Evolutionary conservation across 2,329 filamentous ascomycete genomes (phyloP).

Genomic region (Talaromyces pinophilus): DNA sequence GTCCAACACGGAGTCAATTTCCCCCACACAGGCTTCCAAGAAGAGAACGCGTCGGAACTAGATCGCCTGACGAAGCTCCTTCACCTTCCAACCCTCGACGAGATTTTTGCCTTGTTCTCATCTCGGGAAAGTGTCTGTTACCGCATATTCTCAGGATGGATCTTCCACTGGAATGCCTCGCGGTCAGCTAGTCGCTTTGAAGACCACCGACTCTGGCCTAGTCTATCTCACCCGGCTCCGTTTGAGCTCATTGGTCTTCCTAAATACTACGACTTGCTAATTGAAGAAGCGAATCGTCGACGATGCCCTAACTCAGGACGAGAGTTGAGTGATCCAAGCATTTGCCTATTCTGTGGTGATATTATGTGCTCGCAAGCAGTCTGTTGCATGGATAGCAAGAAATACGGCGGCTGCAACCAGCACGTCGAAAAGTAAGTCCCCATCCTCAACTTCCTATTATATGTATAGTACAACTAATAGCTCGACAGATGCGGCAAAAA

Average conservation of each 20-base stretch:
- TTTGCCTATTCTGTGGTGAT: slow-evolving; percentile 95
- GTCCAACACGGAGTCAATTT: slow-evolving; percentile 89
- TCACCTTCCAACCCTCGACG: slow-evolving; percentile 73
- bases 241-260: slow-evolving; percentile 92
- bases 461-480: slow-evolving; percentile 22
- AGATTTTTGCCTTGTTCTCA: slow-evolving; percentile 67
- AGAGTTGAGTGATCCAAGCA: slow-evolving; percentile 83
- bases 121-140: slow-evolving; percentile 48
- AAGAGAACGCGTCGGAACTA: slow-evolving; percentile 72
- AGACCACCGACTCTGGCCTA: slow-evolving; percentile 44
- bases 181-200: slow-evolving; percentile 36
- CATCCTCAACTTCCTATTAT: not conserved
- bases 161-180: slow-evolving; percentile 53
- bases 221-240: slow-evolving; percentile 79
- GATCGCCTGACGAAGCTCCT: slow-evolving; percentile 76
- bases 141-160: slow-evolving; percentile 67
- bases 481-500: slow-evolving; percentile 76
- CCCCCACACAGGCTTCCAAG: slow-evolving; percentile 65
- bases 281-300: slow-evolving; percentile 83
- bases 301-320: slow-evolving; percentile 88
- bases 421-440: slow-evolving; percentile 75
- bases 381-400: slow-evolving; percentile 69
- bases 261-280: slow-evolving; percentile 86
- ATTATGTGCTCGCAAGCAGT: slow-evolving; percentile 93
- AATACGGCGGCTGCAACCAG: slow-evolving; percentile 83